Evolutionary conservation across 768 basidiomycete genomes (phyloP).

Genomic region (Cubamyces lactineus): DNA sequence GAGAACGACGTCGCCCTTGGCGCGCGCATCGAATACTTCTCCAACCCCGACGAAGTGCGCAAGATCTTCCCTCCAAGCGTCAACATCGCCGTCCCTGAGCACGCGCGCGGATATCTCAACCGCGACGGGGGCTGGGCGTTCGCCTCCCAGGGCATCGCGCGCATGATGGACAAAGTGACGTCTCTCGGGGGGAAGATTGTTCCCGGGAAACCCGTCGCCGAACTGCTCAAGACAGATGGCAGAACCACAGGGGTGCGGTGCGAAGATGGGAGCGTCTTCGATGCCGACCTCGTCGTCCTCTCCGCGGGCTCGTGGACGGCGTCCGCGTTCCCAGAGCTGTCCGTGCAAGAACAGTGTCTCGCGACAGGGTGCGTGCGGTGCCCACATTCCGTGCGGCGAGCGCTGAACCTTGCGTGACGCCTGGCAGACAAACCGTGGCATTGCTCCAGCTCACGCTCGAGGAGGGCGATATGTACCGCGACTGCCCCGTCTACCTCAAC

Average conservation of each 20-base stretch:
- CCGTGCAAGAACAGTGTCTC: slow-evolving; percentile 53
- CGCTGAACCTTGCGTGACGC: no score
- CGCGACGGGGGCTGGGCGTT: slow-evolving; percentile 84
- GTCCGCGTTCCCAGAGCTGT: slow-evolving; percentile 66
- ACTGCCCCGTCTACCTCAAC: slow-evolving; percentile 73
- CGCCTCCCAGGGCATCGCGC: slow-evolving; percentile 65
- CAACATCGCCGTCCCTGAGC: slow-evolving; percentile 39
- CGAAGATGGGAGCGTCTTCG: slow-evolving; percentile 54
- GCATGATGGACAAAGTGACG: slow-evolving; percentile 58
- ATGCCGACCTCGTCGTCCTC: slow-evolving; percentile 66
- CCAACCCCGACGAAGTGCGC: slow-evolving; percentile 45
- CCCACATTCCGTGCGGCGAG: neutral
- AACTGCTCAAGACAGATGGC: slow-evolving; percentile 44
- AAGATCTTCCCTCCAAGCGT: slow-evolving; percentile 50
- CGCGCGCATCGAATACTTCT: slow-evolving; percentile 48
- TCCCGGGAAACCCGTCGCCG: slow-evolving; percentile 58
- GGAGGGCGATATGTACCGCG: slow-evolving; percentile 64
- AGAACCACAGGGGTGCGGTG: slow-evolving; percentile 64
- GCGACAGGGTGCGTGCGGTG: slow-evolving; percentile 74
- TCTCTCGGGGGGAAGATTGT: slow-evolving; percentile 62
- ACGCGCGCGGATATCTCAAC: slow-evolving; percentile 66
- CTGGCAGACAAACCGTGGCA: slow-evolving; percentile 72
- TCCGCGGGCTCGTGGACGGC: slow-evolving; percentile 88
- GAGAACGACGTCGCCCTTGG: slow-evolving; percentile 66
- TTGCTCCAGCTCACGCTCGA: slow-evolving; percentile 73